A percentile compares a stretch with the other conserved stretches of the same genome.
phyloP scores from a whole-genome alignment of 2,329 filamentous ascomycete species.

The Chaetomium olivaceum region DNA sequence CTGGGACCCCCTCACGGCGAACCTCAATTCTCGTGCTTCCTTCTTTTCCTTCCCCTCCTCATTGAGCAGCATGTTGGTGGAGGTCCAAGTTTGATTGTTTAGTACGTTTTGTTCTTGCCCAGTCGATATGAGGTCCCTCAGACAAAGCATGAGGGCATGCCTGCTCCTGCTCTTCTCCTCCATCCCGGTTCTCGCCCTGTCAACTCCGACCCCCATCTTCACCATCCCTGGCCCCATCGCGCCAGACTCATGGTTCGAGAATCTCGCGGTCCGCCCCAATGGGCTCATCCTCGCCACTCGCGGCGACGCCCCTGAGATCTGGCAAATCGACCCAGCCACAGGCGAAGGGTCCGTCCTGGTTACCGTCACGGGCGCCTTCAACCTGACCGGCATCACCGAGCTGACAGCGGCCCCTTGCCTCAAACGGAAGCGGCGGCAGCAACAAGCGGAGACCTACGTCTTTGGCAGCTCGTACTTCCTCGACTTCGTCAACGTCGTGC shows the following conservation, averaged over 20 bases:
- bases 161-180: background rate
- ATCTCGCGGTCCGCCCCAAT: constrained; percentile 27
- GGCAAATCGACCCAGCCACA: constrained; percentile 26
- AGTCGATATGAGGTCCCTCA: background rate
- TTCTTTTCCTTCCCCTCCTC: background rate
- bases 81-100: too few species aligned
- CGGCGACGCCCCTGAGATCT: constrained; percentile 28
- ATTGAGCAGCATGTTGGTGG: too few species aligned
- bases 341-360: constrained; percentile 11
- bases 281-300: constrained; percentile 27
- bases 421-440: background rate
- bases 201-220: constrained; percentile 8
- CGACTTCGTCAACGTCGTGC: constrained; percentile 10
- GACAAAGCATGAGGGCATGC: background rate
- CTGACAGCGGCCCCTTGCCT: background rate
- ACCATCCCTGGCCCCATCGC: constrained; percentile 8
- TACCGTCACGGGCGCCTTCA: constrained; percentile 18
- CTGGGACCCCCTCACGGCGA: too few species aligned
- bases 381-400: constrained; percentile 26
- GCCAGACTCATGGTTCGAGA: constrained; percentile 26
- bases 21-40: background rate
- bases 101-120: background rate
- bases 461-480: constrained; percentile 24
- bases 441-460: constrained; percentile 17
- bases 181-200: constrained; percentile 4